Percentiles rank a stretch among this genome's conserved stretches.
Conservation (phyloP, 2,329 filamentous ascomycete species). For the Byssoonygena ceratinophila region DNA sequence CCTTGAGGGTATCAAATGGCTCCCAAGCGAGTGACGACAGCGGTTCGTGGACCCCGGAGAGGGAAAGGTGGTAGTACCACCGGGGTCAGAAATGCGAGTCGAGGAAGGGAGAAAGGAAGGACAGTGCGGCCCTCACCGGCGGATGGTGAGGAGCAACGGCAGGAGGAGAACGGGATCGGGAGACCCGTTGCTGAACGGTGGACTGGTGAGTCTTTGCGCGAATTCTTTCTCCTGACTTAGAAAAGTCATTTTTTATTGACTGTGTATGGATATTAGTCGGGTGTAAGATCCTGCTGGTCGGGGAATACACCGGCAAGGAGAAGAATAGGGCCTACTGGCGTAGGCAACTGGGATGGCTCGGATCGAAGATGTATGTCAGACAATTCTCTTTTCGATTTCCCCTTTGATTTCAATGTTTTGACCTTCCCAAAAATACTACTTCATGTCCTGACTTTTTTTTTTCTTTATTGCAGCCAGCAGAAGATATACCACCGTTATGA, state of each 20-base stretch:
- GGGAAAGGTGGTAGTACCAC: not conserved
- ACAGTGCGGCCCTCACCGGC: not conserved
- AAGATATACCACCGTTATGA: slow-evolving; percentile 15
- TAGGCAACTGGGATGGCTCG: slow-evolving; percentile 15
- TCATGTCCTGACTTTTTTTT: not conserved
- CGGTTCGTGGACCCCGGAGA: not conserved
- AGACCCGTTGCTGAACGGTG: not conserved
- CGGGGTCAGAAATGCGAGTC: not conserved
- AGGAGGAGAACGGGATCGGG: not conserved
- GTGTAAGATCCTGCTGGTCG: slow-evolving; percentile 13
- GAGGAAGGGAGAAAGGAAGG: not conserved
- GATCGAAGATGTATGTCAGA: slow-evolving; percentile 11
- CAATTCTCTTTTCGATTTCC: not conserved
- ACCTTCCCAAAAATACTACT: not conserved
- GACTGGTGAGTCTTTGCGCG: slow-evolving; percentile 10
- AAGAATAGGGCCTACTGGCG: slow-evolving; percentile 14
- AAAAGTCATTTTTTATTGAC: not conserved
- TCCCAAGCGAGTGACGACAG: not conserved
- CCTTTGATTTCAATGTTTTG: no score
- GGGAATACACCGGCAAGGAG: slow-evolving; percentile 11
- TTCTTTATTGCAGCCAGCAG: not conserved
- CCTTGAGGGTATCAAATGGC: not conserved
- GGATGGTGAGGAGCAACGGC: not conserved
- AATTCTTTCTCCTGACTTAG: no score
- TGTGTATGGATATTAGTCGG: slow-evolving; percentile 7